A percentile compares a stretch with the other conserved stretches of the same genome.
Conservation (phyloP, 1,284 basidiomycete species). For the Ceratobasidium sp. region DNA sequence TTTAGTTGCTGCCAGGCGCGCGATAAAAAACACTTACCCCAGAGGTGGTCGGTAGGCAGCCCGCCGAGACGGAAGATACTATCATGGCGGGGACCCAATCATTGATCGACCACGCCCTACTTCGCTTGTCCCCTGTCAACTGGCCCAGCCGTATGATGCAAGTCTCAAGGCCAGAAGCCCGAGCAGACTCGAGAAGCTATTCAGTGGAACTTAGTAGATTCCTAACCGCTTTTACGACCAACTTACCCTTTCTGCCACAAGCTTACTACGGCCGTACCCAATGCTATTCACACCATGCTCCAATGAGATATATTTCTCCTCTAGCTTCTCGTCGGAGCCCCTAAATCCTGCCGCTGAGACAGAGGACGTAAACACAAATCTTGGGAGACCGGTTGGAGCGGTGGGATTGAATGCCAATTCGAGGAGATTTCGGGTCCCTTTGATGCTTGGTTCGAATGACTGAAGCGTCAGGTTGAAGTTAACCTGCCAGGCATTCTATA, state of each 20-base stretch:
- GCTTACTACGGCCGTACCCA: slow-evolving; percentile 49
- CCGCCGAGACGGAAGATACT: background rate
- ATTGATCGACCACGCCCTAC: slow-evolving; percentile 39
- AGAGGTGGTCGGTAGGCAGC: no score
- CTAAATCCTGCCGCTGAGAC: slow-evolving; percentile 30
- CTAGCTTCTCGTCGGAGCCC: background rate
- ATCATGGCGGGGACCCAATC: slow-evolving; percentile 47
- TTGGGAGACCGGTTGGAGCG: slow-evolving; percentile 8
- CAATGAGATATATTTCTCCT: slow-evolving; percentile 31
- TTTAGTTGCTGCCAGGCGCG: no score
- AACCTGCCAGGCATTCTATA: slow-evolving; percentile 54
- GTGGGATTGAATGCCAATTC: slow-evolving; percentile 46
- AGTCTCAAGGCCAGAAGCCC: slow-evolving; percentile 15
- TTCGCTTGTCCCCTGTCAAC: slow-evolving; percentile 38
- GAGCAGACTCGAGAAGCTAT: slow-evolving; percentile 23
- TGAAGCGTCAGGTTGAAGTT: slow-evolving; percentile 49
- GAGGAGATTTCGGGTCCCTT: slow-evolving; percentile 45
- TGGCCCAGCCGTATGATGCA: slow-evolving; percentile 44
- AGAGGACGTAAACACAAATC: slow-evolving; percentile 45
- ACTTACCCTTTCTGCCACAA: slow-evolving; percentile 44
- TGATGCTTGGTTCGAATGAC: slow-evolving; percentile 48
- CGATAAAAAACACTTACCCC: no score
- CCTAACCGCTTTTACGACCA: no score
- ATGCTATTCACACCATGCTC: slow-evolving; percentile 6
- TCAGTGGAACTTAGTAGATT: background rate